Evolutionary conservation across 495 filamentous ascomycete genomes (phyloP).

Genomic region (Aspergillus affinis): DNA sequence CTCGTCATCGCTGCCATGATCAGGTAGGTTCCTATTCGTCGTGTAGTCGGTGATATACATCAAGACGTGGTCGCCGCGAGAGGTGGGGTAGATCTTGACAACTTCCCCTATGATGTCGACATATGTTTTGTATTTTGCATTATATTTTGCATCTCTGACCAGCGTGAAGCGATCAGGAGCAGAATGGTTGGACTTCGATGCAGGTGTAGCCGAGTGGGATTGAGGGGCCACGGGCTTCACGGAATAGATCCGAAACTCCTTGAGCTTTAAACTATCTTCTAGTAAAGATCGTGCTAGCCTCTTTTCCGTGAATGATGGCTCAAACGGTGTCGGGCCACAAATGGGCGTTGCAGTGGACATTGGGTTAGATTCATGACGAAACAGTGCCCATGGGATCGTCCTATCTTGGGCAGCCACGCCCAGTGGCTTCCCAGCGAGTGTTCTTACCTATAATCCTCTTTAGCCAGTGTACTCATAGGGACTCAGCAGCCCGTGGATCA

Average conservation of each 20-base stretch:
- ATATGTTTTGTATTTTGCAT: slow-evolving; percentile 52
- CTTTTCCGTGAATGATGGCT: slow-evolving; percentile 30
- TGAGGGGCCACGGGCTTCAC: background rate
- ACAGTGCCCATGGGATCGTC: slow-evolving; percentile 38
- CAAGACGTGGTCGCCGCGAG: slow-evolving; percentile 47
- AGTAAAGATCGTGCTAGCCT: slow-evolving; percentile 30
- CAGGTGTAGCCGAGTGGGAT: slow-evolving; percentile 10
- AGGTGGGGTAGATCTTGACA: slow-evolving; percentile 60
- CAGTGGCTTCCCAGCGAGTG: slow-evolving; percentile 21
- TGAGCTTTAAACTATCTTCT: slow-evolving; percentile 18
- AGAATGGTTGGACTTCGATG: slow-evolving; percentile 13
- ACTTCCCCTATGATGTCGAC: slow-evolving; percentile 77
- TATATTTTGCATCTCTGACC: slow-evolving; percentile 60
- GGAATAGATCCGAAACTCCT: slow-evolving; percentile 15
- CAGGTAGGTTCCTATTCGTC: slow-evolving; percentile 57
- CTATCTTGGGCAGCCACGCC: slow-evolving; percentile 33
- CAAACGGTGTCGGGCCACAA: slow-evolving; percentile 33
- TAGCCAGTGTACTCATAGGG: background rate
- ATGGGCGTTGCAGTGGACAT: slow-evolving; percentile 23
- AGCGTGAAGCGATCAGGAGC: slow-evolving; percentile 56
- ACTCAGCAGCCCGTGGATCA: background rate
- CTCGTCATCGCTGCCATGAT: slow-evolving; percentile 47
- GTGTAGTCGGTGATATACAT: slow-evolving; percentile 91
- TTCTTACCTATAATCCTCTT: slow-evolving; percentile 24
- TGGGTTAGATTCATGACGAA: slow-evolving; percentile 31